Conservation (phyloP, 164 flowering plant species). For the Vitis amurensis region DNA sequence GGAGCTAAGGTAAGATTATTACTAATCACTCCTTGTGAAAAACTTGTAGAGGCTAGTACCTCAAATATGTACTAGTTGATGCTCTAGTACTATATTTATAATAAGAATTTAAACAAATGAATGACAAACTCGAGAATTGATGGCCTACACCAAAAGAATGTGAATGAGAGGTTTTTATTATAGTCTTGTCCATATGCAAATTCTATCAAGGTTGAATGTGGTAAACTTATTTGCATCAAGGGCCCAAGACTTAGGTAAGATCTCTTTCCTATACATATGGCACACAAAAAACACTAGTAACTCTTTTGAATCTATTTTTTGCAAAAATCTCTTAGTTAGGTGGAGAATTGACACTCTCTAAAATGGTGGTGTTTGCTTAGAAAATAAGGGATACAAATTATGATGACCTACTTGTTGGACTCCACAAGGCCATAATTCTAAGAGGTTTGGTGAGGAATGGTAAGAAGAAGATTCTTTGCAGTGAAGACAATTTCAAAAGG, state of each 20-base stretch:
- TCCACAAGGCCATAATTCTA: conserved; percentile 62
- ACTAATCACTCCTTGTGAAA: neutral
- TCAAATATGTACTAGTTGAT: neutral
- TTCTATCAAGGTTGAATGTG: conserved; percentile 63
- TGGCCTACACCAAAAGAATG: conserved; percentile 57
- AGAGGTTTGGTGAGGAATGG: conserved; percentile 50
- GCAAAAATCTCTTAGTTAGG: conserved; percentile 65
- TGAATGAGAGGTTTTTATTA: conserved; percentile 85
- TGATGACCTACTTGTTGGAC: conserved; percentile 62
- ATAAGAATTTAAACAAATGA: neutral
- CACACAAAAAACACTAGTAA: neutral
- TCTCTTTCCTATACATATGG: neutral
- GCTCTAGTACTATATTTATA: neutral
- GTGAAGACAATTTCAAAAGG: conserved; percentile 43
- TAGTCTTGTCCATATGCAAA: conserved; percentile 59
- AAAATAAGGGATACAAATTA: conserved; percentile 75
- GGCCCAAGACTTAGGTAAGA: conserved; percentile 63
- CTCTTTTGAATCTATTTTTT: neutral
- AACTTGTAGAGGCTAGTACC: neutral
- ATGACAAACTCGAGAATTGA: conserved; percentile 52
- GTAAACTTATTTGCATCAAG: conserved; percentile 78
- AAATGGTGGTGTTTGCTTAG: conserved; percentile 60
- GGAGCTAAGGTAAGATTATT: conserved; percentile 56
- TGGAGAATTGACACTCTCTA: conserved; percentile 73
- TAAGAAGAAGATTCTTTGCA: conserved; percentile 47